phyloP scores from a whole-genome alignment of 2,329 filamentous ascomycete species.

The Ophiocordyceps camponoti-saundersi region DNA sequence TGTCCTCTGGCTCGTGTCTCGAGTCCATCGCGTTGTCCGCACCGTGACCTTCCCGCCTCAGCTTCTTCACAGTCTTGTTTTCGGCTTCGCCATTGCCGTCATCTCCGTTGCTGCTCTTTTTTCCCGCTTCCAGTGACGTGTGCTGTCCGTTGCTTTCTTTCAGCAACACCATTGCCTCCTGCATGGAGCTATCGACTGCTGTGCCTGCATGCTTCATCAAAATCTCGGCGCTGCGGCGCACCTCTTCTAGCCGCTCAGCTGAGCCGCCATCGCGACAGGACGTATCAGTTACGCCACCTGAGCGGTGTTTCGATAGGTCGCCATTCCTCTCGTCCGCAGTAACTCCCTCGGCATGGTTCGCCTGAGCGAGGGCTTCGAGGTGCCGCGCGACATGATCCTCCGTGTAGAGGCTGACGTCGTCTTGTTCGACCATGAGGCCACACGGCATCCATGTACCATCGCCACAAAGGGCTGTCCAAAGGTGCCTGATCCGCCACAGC shows the following conservation, averaged over 20 bases:
- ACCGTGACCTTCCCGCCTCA: background rate
- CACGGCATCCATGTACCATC: conserved; percentile 55
- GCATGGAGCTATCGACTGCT: conserved; percentile 5
- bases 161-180: conserved; percentile 2
- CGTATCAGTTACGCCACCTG: conserved; percentile 2
- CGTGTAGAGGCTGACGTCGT: conserved; percentile 38
- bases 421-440: conserved; percentile 35
- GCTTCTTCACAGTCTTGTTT: background rate
- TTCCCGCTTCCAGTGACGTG: background rate
- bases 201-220: conserved; percentile 13
- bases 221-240: conserved; percentile 2
- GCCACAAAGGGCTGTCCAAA: conserved; percentile 57
- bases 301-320: conserved; percentile 3
- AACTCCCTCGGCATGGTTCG: conserved; percentile 1
- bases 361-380: conserved; percentile 13
- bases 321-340: conserved; percentile 8
- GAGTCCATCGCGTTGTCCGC: background rate
- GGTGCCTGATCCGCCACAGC: conserved; percentile 56
- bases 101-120: background rate
- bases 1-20: conserved; percentile 3
- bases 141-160: conserved; percentile 1
- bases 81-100: background rate
- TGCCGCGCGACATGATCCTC: conserved; percentile 25
- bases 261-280: conserved; percentile 1
- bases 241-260: background rate